These are phyloP conservation scores for Wickerhamomyces ciferrii DNA, from an alignment of 805 yeast genomes.

Conservation along the genomic window DNA sequence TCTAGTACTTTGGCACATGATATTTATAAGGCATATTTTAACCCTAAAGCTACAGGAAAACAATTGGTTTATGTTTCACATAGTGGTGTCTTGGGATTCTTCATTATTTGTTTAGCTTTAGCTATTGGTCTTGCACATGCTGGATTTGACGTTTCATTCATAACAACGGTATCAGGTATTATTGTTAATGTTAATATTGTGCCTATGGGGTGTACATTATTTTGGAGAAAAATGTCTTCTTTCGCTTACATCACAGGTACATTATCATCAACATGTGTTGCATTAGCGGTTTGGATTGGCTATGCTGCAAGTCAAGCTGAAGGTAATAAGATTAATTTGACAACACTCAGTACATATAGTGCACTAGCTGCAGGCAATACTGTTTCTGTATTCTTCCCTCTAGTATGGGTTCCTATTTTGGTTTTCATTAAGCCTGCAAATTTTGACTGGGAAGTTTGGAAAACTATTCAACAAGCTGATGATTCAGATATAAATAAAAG, in stretches of 20 bases:
- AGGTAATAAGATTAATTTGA: constrained; percentile 13
- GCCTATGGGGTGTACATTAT: constrained; percentile 66
- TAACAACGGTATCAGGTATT: constrained; percentile 33
- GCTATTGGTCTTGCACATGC: constrained; percentile 38
- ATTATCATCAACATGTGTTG: constrained; percentile 19
- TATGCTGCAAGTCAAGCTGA: constrained; percentile 31
- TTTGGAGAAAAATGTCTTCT: constrained; percentile 19
- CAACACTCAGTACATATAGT: constrained; percentile 56
- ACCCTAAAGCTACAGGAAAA: constrained; percentile 33
- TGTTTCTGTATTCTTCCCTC: constrained; percentile 57
- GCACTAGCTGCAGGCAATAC: constrained; percentile 76
- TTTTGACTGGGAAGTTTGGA: constrained; percentile 62
- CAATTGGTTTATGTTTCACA: constrained; percentile 31
- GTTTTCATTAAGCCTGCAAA: constrained; percentile 65
- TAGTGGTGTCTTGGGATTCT: constrained; percentile 33
- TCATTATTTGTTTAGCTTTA: constrained; percentile 34
- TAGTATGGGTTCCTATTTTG: constrained; percentile 54
- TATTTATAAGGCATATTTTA: constrained; percentile 32
- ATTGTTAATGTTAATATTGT: constrained; percentile 36
- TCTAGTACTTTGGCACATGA: constrained; percentile 35
- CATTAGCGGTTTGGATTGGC: constrained; percentile 20
- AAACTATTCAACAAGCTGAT: constrained; percentile 53
- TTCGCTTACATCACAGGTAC: constrained; percentile 19
- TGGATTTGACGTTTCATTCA: constrained; percentile 35
- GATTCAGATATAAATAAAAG: constrained; percentile 53